Percentiles rank a stretch among this genome's conserved stretches.
phyloP scores from a whole-genome alignment of 805 yeast genomes.

The Maudiozyma saulgeensis region DNA sequence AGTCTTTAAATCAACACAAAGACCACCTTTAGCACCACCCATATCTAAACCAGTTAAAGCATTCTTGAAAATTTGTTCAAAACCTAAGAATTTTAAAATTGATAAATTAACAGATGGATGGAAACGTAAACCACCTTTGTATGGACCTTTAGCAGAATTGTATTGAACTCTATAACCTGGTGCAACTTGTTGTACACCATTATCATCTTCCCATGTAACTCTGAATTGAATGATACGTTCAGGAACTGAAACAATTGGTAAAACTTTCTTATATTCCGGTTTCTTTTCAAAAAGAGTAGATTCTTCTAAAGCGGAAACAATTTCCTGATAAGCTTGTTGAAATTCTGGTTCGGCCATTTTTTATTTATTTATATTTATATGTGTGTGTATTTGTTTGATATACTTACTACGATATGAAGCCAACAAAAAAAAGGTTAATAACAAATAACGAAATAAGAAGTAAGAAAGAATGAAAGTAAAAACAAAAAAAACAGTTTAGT shows the following conservation, averaged over 20 bases:
- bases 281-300: conserved; percentile 81
- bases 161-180: conserved; percentile 97
- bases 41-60: conserved; percentile 94
- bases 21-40: conserved; percentile 99
- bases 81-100: conserved; percentile 90
- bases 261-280: conserved; percentile 82
- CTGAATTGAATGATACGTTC: conserved; percentile 96
- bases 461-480: background rate
- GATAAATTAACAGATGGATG: conserved; percentile 96
- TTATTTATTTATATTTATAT: background rate
- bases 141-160: conserved; percentile 97
- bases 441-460: background rate
- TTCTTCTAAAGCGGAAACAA: conserved; percentile 77
- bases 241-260: conserved; percentile 87
- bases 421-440: background rate
- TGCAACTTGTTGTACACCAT: conserved; percentile 85
- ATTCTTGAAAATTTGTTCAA: conserved; percentile 97
- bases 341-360: conserved; percentile 75
- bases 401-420: background rate
- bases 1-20: conserved; percentile 96
- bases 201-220: conserved; percentile 96
- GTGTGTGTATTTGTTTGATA: background rate
- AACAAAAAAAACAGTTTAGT: background rate
- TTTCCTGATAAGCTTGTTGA: conserved; percentile 96
- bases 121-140: conserved; percentile 97